These are phyloP conservation scores for Botryotinia convoluta DNA, from an alignment of 2,329 filamentous ascomycete species.

Conservation along the genomic window DNA sequence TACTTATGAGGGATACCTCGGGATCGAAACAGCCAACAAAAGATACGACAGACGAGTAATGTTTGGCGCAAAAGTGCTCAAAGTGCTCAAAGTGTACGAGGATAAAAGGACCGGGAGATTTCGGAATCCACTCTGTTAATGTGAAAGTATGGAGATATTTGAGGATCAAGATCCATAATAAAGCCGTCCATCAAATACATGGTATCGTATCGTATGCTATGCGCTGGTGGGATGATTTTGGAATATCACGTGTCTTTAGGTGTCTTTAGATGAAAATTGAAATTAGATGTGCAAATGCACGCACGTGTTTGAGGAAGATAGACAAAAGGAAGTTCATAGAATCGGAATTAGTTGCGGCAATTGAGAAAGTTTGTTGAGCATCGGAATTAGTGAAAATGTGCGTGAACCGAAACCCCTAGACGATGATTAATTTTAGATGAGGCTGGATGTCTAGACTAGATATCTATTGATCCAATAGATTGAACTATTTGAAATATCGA, in stretches of 20 bases:
- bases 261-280: not conserved
- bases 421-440: constrained; percentile 9
- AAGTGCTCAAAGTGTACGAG: not conserved
- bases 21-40: not conserved
- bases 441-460: not conserved
- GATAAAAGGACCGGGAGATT: constrained; percentile 16
- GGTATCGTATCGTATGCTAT: not conserved
- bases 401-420: not conserved
- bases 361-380: not conserved
- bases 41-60: not conserved
- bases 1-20: not conserved
- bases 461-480: not conserved
- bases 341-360: not conserved
- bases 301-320: not conserved
- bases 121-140: constrained; percentile 13
- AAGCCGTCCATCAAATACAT: constrained; percentile 11
- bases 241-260: not conserved
- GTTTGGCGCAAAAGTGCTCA: not conserved
- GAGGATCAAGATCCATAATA: constrained; percentile 18
- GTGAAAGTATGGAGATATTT: not conserved
- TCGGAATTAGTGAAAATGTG: not conserved
- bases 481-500: not conserved
- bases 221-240: constrained; percentile 10
- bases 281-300: not conserved
- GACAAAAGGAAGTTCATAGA: not conserved